Base-by-base conservation (phyloP, 2,329 filamentous ascomycete genomes). In the Sporothrix luriei region DNA sequence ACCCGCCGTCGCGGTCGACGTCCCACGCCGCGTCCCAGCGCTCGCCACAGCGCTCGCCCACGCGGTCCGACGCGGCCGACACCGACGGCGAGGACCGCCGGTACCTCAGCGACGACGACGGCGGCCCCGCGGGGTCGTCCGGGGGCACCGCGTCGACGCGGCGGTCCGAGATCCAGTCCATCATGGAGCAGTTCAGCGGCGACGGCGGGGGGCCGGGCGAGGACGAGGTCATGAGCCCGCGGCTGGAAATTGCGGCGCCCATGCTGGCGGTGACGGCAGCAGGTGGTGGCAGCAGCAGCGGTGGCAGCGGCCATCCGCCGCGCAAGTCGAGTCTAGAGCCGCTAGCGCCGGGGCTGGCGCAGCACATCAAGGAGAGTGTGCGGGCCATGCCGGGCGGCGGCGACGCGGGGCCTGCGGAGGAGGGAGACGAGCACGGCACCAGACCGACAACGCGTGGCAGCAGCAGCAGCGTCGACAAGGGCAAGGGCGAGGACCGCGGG, bases 181-280 rank as follows among this genome's bases (percentile, higher is more conserved):
- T 99, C 78, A 98, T 99, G 92, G 92, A 93, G 72, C 95, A 98
- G 79, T 98, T 98, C 75, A 90, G 91, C 74, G 89, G 92, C 76
- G 88, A 88, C 66, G 88, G 88, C 38, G 88, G 88, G 66, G 91
- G 89, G 0, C 90, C 89, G 1, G 90, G 85, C 5, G 88, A 87
- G 72, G 90, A 94, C 66, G 92, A 96, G 78, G 93, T 97, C 76
- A 97, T 97, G 93, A 97, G 93, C 72, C 93, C 93, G 5, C 86
- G 92, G 40, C 80, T 97, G 55, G 93, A 94, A 78, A 86, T 94
- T 71, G 88, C 92, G n/a, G 91, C 91, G 40, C 92, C 94, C 6
- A 85, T 93, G 74, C 82, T 95, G 54, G 84, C 87, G 33, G 33
- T 7, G 6, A 7, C 33, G 29, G 29, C 29, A 29, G 29, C 29